These are phyloP conservation scores for Rhypophila decipiens DNA, from an alignment of 495 filamentous ascomycete species.

Conservation along the genomic window DNA sequence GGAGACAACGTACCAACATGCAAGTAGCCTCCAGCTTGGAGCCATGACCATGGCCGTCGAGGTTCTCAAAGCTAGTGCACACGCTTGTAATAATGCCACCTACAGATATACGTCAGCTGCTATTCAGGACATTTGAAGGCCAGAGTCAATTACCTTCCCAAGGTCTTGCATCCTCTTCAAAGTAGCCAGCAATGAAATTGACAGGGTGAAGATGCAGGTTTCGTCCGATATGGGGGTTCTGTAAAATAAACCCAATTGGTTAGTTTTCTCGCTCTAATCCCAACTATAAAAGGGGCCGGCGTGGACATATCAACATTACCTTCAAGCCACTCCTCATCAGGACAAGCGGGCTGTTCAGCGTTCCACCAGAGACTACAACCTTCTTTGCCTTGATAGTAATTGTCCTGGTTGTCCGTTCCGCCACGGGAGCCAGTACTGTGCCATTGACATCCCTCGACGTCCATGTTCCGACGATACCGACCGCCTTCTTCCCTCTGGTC, in stretches of 20 bases:
- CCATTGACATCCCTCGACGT: slow-evolving; percentile 59
- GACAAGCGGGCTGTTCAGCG: slow-evolving; percentile 68
- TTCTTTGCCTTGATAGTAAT: slow-evolving; percentile 74
- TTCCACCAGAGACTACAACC: slow-evolving; percentile 70
- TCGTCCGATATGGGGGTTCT: slow-evolving; percentile 77
- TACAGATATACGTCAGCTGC: background rate
- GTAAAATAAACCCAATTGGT: no score
- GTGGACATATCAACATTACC: slow-evolving; percentile 28
- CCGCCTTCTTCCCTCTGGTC: slow-evolving; percentile 49
- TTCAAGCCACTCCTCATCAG: slow-evolving; percentile 64
- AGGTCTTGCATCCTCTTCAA: slow-evolving; percentile 57
- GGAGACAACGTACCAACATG: slow-evolving; percentile 45
- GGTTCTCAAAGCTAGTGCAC: slow-evolving; percentile 71
- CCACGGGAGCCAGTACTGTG: slow-evolving; percentile 43
- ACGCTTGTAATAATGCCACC: slow-evolving; percentile 59
- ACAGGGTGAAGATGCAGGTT: slow-evolving; percentile 81
- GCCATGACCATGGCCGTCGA: slow-evolving; percentile 79
- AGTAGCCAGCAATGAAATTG: slow-evolving; percentile 52
- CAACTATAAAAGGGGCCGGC: no score
- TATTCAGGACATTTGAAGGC: slow-evolving; percentile 2
- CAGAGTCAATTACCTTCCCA: slow-evolving; percentile 78
- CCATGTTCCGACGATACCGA: slow-evolving; percentile 68
- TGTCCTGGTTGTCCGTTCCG: slow-evolving; percentile 41
- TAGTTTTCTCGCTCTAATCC: no score
- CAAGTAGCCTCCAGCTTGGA: slow-evolving; percentile 66